A percentile compares a stretch with the other conserved stretches of the same genome.
phyloP scores from a whole-genome alignment of 1,139 yeast genomes.

The Hyphopichia wangnamkhiaoensis region DNA sequence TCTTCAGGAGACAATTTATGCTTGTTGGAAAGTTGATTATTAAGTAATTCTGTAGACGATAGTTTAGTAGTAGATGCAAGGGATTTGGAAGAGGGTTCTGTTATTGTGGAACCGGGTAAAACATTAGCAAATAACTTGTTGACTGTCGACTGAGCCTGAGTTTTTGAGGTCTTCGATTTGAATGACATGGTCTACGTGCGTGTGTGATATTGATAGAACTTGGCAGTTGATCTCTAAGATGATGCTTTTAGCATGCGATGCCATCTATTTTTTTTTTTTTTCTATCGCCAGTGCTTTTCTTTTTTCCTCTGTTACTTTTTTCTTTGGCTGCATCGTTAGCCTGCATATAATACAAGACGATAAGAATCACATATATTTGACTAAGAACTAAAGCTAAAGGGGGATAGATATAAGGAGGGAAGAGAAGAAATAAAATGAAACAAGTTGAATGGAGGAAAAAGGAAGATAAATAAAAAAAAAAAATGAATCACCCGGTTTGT shows the following conservation, averaged over 20 bases:
- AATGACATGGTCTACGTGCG: slow-evolving; percentile 24
- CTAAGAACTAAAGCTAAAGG: no score
- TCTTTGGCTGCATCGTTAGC: background rate
- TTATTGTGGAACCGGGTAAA: slow-evolving; percentile 33
- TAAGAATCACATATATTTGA: no score
- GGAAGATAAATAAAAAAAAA: no score
- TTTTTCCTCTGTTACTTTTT: background rate
- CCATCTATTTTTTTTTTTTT: background rate
- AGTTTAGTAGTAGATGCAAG: slow-evolving; percentile 11
- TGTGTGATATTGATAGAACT: no score
- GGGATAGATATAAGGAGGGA: no score
- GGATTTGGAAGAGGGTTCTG: slow-evolving; percentile 10
- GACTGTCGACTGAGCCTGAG: slow-evolving; percentile 42
- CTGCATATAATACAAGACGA: no score
- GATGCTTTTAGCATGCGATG: no score
- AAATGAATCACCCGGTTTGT: no score
- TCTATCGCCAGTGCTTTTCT: background rate
- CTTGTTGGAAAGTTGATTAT: slow-evolving; percentile 22
- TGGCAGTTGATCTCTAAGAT: no score
- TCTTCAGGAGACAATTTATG: slow-evolving; percentile 33
- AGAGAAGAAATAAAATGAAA: no score
- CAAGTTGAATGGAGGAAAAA: no score
- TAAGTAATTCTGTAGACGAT: slow-evolving; percentile 36
- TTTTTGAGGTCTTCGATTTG: slow-evolving; percentile 30
- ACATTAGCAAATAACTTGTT: slow-evolving; percentile 40